Percentiles rank a stretch among this genome's conserved stretches.
These are phyloP conservation scores for Sugiyamaella xylanicola DNA, from an alignment of 1,139 yeast species.

Conservation along the genomic window DNA sequence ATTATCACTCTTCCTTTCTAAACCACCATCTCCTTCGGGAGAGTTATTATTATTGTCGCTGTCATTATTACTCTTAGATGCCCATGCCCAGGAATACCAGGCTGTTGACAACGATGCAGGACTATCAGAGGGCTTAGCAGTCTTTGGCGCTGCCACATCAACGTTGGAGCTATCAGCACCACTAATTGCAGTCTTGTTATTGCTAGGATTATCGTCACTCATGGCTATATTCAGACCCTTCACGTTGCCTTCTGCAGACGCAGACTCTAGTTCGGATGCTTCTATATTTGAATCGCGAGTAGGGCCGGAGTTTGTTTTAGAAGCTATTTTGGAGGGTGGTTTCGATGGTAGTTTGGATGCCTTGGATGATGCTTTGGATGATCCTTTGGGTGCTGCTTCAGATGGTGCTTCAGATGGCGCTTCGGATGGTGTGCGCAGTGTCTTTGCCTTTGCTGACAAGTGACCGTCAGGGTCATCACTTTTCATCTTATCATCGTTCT, in stretches of 20 bases:
- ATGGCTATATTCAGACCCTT: not conserved
- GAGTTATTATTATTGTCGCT: not conserved
- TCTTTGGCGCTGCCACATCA: not conserved
- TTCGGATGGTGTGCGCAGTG: too few relatives aligned
- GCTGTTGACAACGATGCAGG: conserved; percentile 3
- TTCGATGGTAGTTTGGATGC: too few relatives aligned
- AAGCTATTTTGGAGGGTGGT: too few relatives aligned
- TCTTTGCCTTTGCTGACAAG: too few relatives aligned
- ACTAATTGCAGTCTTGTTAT: not conserved
- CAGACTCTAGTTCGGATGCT: not conserved
- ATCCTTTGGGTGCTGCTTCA: too few relatives aligned
- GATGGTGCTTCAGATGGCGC: too few relatives aligned
- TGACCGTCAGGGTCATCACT: too few relatives aligned
- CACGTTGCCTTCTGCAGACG: not conserved
- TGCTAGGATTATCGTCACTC: not conserved
- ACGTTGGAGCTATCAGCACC: not conserved
- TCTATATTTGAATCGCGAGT: not conserved
- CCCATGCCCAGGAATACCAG: conserved; percentile 22
- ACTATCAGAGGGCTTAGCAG: not conserved
- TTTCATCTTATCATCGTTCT: not conserved
- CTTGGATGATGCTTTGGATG: too few relatives aligned
- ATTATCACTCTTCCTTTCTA: too few relatives aligned
- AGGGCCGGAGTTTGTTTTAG: too few relatives aligned
- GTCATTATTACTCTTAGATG: not conserved
- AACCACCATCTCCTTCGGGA: too few relatives aligned